Conservation (phyloP, 176 grass and related monocot species). For the Canna indica region DNA sequence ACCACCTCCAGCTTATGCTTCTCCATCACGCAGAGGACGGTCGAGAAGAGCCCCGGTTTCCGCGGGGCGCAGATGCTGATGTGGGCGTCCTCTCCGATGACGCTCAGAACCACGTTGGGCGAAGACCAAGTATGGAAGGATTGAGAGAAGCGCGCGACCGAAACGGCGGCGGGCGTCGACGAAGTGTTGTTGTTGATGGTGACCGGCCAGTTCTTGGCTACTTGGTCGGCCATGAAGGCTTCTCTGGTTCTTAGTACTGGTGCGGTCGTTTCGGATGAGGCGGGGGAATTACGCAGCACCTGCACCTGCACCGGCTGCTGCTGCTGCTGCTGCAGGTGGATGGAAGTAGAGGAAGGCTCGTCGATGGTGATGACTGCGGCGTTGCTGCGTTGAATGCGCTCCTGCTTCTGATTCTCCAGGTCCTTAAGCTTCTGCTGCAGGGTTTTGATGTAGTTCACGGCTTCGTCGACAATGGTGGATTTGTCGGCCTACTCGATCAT, state of each 20-base stretch:
- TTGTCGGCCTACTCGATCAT: conserved; percentile 36
- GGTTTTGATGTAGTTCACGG: conserved; percentile 51
- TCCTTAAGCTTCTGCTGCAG: conserved; percentile 29
- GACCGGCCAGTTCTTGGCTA: background rate
- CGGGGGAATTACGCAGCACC: background rate
- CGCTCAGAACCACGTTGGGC: conserved; percentile 43
- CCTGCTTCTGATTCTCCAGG: conserved; percentile 43
- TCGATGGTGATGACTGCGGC: background rate
- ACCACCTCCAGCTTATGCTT: conserved; percentile 51
- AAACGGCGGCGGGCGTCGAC: background rate
- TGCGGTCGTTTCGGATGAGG: background rate
- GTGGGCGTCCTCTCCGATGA: conserved; percentile 25
- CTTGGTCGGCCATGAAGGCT: conserved; percentile 30
- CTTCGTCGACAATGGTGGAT: conserved; percentile 38
- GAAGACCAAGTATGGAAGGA: conserved; percentile 50
- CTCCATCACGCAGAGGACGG: conserved; percentile 36
- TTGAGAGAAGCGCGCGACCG: background rate
- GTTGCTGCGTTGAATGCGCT: background rate
- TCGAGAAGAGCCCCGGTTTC: conserved; percentile 23
- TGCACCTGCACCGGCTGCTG: no score
- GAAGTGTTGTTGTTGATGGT: background rate
- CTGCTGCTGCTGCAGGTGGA: background rate
- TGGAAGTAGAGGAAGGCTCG: background rate
- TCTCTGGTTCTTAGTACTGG: conserved; percentile 23
- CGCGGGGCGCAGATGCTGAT: conserved; percentile 30